Evolutionary conservation across 2,329 filamentous ascomycete genomes (phyloP).

Genomic region (Paecilomyces sp.): DNA sequence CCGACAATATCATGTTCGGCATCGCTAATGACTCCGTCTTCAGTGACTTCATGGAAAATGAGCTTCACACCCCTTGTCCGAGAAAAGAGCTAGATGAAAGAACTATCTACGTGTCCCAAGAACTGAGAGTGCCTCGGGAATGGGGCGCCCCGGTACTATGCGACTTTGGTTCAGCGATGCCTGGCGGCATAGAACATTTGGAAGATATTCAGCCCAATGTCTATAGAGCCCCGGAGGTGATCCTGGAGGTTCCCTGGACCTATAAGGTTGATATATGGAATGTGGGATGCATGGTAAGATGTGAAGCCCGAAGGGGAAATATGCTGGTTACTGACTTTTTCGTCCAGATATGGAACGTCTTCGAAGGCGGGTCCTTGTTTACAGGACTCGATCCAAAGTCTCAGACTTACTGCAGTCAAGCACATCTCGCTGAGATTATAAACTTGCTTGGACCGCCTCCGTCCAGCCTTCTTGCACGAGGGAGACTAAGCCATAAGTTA

Average conservation of each 20-base stretch:
- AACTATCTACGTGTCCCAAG: constrained; percentile 38
- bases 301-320: neutral
- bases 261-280: constrained; percentile 49
- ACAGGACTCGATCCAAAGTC: constrained; percentile 31
- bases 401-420: constrained; percentile 35
- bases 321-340: neutral
- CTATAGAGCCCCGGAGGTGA: constrained; percentile 39
- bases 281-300: constrained; percentile 42
- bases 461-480: constrained; percentile 23
- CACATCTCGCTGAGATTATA: constrained; percentile 45
- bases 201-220: constrained; percentile 24
- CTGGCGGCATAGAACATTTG: constrained; percentile 25
- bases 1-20: constrained; percentile 42
- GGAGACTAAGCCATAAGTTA: constrained; percentile 9
- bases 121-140: constrained; percentile 20
- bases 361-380: constrained; percentile 41
- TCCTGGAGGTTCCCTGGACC: constrained; percentile 40
- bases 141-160: constrained; percentile 33
- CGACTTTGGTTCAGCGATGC: constrained; percentile 44
- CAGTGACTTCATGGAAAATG: constrained; percentile 32
- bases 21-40: constrained; percentile 36
- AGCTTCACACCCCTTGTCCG: constrained; percentile 33
- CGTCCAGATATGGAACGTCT: constrained; percentile 43
- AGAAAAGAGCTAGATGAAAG: constrained; percentile 37
- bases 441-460: constrained; percentile 40